Evolutionary conservation across 768 basidiomycete genomes (phyloP).

Genomic region (Clitopilus passeckerianus): DNA sequence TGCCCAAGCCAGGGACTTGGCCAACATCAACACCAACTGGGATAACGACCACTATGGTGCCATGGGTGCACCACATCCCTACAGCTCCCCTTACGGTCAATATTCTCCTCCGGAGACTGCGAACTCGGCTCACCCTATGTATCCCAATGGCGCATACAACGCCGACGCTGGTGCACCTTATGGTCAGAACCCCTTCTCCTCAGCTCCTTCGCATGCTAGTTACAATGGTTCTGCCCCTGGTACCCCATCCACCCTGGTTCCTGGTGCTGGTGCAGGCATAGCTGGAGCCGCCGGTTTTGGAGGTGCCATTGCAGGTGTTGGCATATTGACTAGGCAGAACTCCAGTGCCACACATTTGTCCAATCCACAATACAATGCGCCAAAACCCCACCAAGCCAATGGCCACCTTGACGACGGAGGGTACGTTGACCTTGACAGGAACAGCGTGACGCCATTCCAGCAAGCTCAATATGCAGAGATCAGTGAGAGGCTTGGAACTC

Average conservation of each 20-base stretch:
- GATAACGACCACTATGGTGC: slow-evolving; percentile 12
- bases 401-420: slow-evolving; percentile 25
- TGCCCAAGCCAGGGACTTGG: neutral
- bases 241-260: slow-evolving; percentile 6
- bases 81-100: slow-evolving; percentile 17
- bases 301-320: neutral
- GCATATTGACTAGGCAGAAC: neutral
- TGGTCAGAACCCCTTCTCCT: slow-evolving; percentile 29
- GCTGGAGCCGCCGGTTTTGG: neutral
- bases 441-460: slow-evolving; percentile 72
- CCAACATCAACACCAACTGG: slow-evolving; percentile 6
- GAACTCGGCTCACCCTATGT: slow-evolving; percentile 31
- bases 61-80: slow-evolving; percentile 12
- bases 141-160: slow-evolving; percentile 17
- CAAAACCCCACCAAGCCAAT: neutral
- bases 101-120: slow-evolving; percentile 16
- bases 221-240: neutral
- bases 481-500: slow-evolving; percentile 45
- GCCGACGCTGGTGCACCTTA: slow-evolving; percentile 11
- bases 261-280: slow-evolving; percentile 9
- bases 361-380: slow-evolving; percentile 13
- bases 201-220: slow-evolving; percentile 26
- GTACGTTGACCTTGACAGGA: slow-evolving; percentile 62
- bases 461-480: slow-evolving; percentile 74
- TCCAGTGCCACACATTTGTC: slow-evolving; percentile 13